Evolutionary conservation across 1,284 basidiomycete genomes (phyloP), one percentile per base, ranked within the genome.

Genomic region (Salmacisia buchloeana): DNA sequence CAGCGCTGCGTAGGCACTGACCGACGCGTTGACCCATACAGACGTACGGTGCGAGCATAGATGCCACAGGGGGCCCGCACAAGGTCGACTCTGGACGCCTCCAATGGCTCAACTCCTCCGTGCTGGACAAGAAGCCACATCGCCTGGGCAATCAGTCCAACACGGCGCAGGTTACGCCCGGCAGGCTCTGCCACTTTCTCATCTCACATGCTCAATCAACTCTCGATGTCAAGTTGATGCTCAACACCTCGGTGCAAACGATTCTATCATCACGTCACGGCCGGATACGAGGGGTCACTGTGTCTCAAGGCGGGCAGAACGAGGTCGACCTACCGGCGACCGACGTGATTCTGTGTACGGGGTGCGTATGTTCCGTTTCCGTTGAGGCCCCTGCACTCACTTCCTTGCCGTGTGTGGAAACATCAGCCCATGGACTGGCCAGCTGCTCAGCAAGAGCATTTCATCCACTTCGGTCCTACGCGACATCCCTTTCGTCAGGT

Each of bases 91-190:
- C 43, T 1, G 67, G 72, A 13, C 66, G 71, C 36, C 71, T 71
- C 27, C 65, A 69, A 31, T 82, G 81, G 81, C 63, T 82, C 15
- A 76, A 80, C 36, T 60, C 64, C 15, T 65, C 76, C 13, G 70
- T 43, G 18, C 41, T 43, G 18, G 18, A 6, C 18, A n/a, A 15
- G 10, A 33, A 38, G 27, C 38, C n/a, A 41, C 36, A 18, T 45
- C 18, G 29, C 64, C 35, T n/a, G 18, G 18, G 41, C 35, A 27
- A 2, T 38, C 58, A 7, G 29, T 76, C 79, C 27, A 81, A 83
- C 18, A 91, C 89, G 0, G 89, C 89, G 0, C 90, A 92, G 79
- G 89, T 92, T 1, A 88, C 91, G 66, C 91, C 91, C 0, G 87
- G 87, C 70, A 83, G 85, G 4, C 89, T 96, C 79, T 91, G 91